Conservation (phyloP, 768 basidiomycete species). For the Dioszegia aurantiaca region DNA sequence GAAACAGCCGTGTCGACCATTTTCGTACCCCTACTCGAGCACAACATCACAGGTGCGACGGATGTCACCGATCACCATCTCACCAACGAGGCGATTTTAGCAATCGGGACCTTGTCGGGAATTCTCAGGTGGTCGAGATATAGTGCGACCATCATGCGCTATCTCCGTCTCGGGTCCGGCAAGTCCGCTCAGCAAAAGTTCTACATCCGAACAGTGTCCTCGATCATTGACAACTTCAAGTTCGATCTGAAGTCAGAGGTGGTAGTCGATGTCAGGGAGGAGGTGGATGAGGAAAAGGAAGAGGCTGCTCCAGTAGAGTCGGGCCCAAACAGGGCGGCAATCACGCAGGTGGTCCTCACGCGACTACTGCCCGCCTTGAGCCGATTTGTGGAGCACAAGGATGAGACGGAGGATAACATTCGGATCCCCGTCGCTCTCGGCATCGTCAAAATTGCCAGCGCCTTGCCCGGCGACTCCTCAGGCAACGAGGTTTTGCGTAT, state of each 20-base stretch:
- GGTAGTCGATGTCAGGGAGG: conserved; percentile 23
- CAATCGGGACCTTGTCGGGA: conserved; percentile 73
- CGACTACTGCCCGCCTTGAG: conserved; percentile 77
- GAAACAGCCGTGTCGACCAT: conserved; percentile 73
- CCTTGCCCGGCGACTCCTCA: conserved; percentile 66
- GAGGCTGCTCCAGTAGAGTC: conserved; percentile 1
- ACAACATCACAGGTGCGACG: conserved; percentile 65
- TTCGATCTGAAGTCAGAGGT: conserved; percentile 58
- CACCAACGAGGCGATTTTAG: conserved; percentile 79
- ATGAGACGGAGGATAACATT: conserved; percentile 76
- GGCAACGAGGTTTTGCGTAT: conserved; percentile 71
- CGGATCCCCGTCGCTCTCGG: conserved; percentile 87
- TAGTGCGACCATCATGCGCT: conserved; percentile 72
- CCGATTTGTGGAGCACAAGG: conserved; percentile 74
- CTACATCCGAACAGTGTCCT: conserved; percentile 77
- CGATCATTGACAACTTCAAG: conserved; percentile 84
- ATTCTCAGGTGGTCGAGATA: conserved; percentile 81
- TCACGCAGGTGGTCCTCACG: conserved; percentile 72
- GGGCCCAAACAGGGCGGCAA: conserved; percentile 37
- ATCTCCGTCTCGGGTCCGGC: conserved; percentile 60
- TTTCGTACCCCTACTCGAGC: conserved; percentile 80
- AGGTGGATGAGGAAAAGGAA: conserved; percentile 22
- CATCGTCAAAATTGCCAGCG: conserved; percentile 75
- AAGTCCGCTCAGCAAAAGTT: conserved; percentile 74
- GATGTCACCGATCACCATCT: conserved; percentile 71